Conservation (phyloP, 2,329 filamentous ascomycete species). For the Phialemonium atrogriseum region DNA sequence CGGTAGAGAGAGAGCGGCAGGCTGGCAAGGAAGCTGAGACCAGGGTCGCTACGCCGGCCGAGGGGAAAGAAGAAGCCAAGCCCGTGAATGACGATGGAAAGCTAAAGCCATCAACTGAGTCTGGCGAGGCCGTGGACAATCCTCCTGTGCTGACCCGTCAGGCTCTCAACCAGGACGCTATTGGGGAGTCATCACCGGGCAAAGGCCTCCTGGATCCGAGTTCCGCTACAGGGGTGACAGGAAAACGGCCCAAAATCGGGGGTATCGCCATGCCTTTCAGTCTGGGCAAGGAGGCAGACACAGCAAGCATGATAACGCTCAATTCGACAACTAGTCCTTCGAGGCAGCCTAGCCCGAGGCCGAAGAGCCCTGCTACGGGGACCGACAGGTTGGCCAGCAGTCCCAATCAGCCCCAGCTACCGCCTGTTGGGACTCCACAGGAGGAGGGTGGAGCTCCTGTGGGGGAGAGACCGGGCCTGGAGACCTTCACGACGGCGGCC, state of each 20-base stretch:
- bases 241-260: conserved; percentile 57
- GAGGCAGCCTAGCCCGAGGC: conserved; percentile 20
- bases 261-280: conserved; percentile 69
- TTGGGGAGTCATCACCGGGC: conserved; percentile 4
- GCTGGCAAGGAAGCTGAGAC: conserved; percentile 30
- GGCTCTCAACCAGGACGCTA: neutral
- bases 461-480: conserved; percentile 31
- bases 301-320: conserved; percentile 64
- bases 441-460: conserved; percentile 6
- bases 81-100: conserved; percentile 20
- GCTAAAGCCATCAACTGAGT: no score
- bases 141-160: neutral
- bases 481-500: conserved; percentile 48
- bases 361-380: conserved; percentile 21
- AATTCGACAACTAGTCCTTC: conserved; percentile 29
- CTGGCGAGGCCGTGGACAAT: no score
- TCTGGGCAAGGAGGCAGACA: conserved; percentile 53
- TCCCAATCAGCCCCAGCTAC: neutral
- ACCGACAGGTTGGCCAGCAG: neutral
- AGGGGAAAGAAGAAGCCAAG: conserved; percentile 24
- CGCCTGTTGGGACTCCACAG: neutral
- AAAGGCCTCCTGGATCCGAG: conserved; percentile 35
- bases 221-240: conserved; percentile 42
- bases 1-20: conserved; percentile 51
- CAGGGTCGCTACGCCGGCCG: conserved; percentile 25